Base-by-base conservation (phyloP, 305 asterid species). In the Fraxinus latifolia region DNA sequence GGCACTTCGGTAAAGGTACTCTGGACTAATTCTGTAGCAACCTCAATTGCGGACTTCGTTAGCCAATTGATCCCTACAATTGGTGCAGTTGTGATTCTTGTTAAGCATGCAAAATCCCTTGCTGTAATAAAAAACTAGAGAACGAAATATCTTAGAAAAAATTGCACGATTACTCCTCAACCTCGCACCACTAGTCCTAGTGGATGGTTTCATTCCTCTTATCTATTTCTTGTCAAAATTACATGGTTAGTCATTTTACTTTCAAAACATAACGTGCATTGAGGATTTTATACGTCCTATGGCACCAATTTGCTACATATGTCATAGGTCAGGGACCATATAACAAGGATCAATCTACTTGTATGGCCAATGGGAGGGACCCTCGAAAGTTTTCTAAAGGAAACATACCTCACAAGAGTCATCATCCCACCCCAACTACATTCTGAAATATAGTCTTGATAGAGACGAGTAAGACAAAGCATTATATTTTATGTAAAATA, bases 41-140 rank as follows among this genome's bases (percentile, higher is more conserved):
- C 92, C 78, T 94, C 97, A 23, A 93, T 90, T 12, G 90, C 92
- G 70, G 92, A 87, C 86, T 94, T 95, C n/a, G 94, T 81, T 19
- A 94, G 90, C 99, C 98, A 95, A 86, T 95, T 94, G 33, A 94
- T 78, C 74, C 97, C 97, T 71, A 93, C 12, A 90, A 11, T 17
- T 97, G 89, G 86, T 94, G 99, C 91, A 1, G 97, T 94, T 58
- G 98, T 97, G 32, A 95, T 84, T 82, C 99, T 87, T 81, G 87
- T 83, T 84, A 94, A 89, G 89, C 92, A 95, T 12, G 94, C 98
- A 60, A 94, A 8, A 88, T 95, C 93, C 83, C 98, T 87, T 17
- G 95, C 98, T 94, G 96, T 87, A 89, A 84, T 78, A 11, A 11
- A 42, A 42, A 42, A 11, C 55, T 44, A 11, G 53, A 12, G n/a